Base-by-base conservation (phyloP, 345 rosid genomes). In the Linum trigynum region DNA sequence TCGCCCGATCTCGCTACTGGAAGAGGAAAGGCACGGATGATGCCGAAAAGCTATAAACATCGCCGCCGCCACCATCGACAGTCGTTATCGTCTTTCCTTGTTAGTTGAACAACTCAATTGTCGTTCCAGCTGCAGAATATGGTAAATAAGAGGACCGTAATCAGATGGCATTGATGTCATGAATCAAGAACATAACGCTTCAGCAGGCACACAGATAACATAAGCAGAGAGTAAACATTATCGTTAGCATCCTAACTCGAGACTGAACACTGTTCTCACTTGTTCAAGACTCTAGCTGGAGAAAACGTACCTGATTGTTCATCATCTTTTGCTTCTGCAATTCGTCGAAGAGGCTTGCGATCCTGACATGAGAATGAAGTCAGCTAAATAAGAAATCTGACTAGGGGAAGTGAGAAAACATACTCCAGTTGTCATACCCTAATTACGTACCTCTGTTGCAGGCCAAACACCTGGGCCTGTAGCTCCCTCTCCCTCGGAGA, bases 401-500 rank as follows among this genome's bases (percentile, higher is more conserved):
- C 23, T 35, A 37, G 45, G 56, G 10, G 17, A 16, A 57, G 64
- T 23, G 40, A 36, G 23, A 2, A 10, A 53, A n/a, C 63, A 67
- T 38, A 58, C 16, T 40, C 36, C 17, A 16, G 66, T 1, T 14
- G 14, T 3, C 48, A 32, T 40, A 10, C 9, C 23, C 15, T 70
- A 39, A 57, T 35, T n/a, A 45, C 69, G 59, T 90, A 92, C 98
- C 87, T 87, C 72, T 85, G 94, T 68, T 90, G 97, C 43, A 92
- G 87, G 72, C 68, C 71, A 67, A 77, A 69, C 76, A 85, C 68
- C 81, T 84, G 88, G 64, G 86, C 72, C 71, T 82, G 90, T 70
- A 92, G 84, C 74, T 90, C 97, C 72, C 74, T 87, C 74, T 92
- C 97, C 76, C 81, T 78, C 68, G 90, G 79, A 69, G 81, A 71